These are phyloP conservation scores for Fraxinus albicans DNA, from an alignment of 305 asterid genomes.

Conservation along the genomic window DNA sequence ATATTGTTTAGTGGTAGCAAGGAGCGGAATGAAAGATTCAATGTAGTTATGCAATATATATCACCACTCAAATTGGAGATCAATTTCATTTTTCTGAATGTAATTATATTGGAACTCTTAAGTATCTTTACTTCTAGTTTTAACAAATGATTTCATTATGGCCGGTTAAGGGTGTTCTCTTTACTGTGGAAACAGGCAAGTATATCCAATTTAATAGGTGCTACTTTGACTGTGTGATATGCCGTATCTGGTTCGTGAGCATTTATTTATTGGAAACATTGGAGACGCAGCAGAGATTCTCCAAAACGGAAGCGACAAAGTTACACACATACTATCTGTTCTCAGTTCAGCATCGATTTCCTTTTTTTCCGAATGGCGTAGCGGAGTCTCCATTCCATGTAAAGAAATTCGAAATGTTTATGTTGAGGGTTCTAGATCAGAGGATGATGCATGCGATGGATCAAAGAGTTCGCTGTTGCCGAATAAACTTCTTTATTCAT, in stretches of 20 bases:
- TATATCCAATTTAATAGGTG: slow-evolving; percentile 22
- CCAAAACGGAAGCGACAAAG: slow-evolving; percentile 69
- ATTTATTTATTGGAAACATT: slow-evolving; percentile 78
- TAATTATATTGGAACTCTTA: neutral
- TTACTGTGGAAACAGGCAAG: slow-evolving; percentile 1
- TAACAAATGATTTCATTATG: neutral
- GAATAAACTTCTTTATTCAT: slow-evolving; percentile 64
- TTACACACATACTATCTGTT: slow-evolving; percentile 75
- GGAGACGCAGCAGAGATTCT: slow-evolving; percentile 89
- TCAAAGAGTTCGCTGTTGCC: slow-evolving; percentile 61
- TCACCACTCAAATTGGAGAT: neutral
- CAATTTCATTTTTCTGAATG: neutral
- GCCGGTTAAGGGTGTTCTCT: neutral
- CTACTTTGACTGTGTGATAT: slow-evolving; percentile 41
- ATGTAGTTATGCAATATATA: neutral
- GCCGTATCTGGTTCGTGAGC: slow-evolving; percentile 86
- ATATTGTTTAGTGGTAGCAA: neutral
- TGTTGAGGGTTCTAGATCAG: slow-evolving; percentile 53
- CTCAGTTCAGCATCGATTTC: slow-evolving; percentile 88
- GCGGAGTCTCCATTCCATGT: slow-evolving; percentile 55
- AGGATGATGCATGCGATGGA: slow-evolving; percentile 44
- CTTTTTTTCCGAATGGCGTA: slow-evolving; percentile 93
- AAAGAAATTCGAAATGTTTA: slow-evolving; percentile 78
- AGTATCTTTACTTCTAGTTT: neutral
- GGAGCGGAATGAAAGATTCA: neutral